Evolutionary conservation across 2,329 filamentous ascomycete species (phyloP), one percentile per base, ranked within the genome.

Genomic region (Aspergillus ruber): DNA sequence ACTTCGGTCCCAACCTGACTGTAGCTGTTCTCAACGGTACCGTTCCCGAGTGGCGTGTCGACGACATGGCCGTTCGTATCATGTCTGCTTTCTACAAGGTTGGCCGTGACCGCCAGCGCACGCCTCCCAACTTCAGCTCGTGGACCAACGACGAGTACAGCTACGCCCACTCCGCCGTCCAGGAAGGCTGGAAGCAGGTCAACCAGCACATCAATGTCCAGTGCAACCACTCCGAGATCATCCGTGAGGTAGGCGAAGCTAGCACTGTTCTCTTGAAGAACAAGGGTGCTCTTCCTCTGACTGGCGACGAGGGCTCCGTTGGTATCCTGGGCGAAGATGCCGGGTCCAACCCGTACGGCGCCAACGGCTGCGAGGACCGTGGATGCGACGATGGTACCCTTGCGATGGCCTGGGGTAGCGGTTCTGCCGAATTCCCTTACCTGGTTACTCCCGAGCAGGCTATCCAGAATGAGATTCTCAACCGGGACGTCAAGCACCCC

Each of bases 211-310:
- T 95, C 20, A 84, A 96, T 61, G 91, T 95, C n/a, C 87, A 84
- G 46, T 78, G 70, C 38, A 76, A 91, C 47, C 90, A 96, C 64
- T 83, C 74, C 41, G 63, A 70, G 18, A 71, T 89, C 44, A 91
- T 95, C 53, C 84, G 90, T 29, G 80, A 88, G 55, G 79, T 88
- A 45, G 90, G 81, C 12, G 84, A 86, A 44, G 86, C 87, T 66
- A 89, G 87, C 13, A 90, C 85, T 2, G 90, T 98, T 6, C 75
- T 98, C 9, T 75, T 98, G 54, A 98, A 97, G 78, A 96, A 97
- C 69, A 74, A 67, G 25, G 83, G 83, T 12, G 76, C 77, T 2
- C 74, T 97, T 27, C 90, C 91, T 0, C 76, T 96, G n/a, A 83
- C 81, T 49, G 69, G 76, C 20, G 82, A 83, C 63, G 87, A 91